Evolutionary conservation across 2,329 filamentous ascomycete species (phyloP), one percentile per base, ranked within the genome.

Genomic region (Helotiales sp.): DNA sequence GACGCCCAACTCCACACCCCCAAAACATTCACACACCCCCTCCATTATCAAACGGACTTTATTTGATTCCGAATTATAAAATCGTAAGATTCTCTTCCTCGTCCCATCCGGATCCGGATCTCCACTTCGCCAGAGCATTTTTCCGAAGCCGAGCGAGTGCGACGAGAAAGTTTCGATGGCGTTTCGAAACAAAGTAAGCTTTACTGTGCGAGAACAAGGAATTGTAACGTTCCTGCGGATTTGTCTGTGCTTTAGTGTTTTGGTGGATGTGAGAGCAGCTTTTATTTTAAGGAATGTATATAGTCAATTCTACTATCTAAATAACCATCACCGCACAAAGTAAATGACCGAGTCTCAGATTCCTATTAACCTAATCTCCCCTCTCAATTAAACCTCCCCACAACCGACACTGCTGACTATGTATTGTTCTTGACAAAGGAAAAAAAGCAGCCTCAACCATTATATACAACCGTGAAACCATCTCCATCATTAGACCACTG

Each of bases 341-440:
- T 64, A n/a, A 71, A 57, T 63, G 60, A 58, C 67, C 66, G 64
- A 71, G 66, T 71, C 67, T 62, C 69, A 68, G 64, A 69, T 68
- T 66, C 63, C 55, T 15, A 26, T 66, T 60, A 58, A 40, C 30
- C 24, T 22, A 6, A 17, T 13, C 30, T 24, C 24, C 50, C 37
- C 24, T n/a, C n/a, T n/a, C n/a, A n/a, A n/a, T n/a, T 20, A 58
- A 26, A n/a, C 28, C 28, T 30, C n/a, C n/a, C 43, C 58, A 54
- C 32, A 60, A 43, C 58, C 28, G 30, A 24, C 34, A 11, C 34
- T 30, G 22, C 34, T 63, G 63, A 59, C 26, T 61, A 62, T 54
- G 28, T 55, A 43, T 43, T 40, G 17, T 24, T 28, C 45, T 17
- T 37, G 10, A 26, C 45, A 34, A 5, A 54, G 17, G 40, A 62